Conservation (phyloP, 306 rosid genomes). For the Sicyos edulis region DNA sequence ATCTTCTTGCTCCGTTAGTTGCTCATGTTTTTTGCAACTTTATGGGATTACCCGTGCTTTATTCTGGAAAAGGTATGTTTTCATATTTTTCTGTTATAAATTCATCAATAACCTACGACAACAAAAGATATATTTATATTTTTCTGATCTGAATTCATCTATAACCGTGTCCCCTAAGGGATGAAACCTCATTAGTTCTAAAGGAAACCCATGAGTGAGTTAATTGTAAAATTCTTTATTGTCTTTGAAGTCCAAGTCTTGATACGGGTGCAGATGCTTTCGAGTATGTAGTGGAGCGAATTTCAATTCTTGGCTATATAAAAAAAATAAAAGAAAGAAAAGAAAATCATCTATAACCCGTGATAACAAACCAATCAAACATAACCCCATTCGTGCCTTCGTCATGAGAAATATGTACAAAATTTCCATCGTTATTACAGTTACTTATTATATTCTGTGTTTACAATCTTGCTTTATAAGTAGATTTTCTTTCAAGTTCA, state of each 20-base stretch:
- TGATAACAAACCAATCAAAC: neutral
- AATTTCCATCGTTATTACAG: neutral
- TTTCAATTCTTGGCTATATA: no score
- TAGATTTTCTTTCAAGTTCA: neutral
- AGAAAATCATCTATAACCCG: no score
- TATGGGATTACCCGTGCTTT: conserved; percentile 77
- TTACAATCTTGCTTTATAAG: neutral
- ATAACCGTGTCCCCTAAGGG: no score
- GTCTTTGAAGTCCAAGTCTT: no score
- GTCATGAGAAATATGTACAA: neutral
- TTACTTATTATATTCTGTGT: neutral
- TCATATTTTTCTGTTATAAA: conserved; percentile 9
- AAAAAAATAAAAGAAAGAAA: no score
- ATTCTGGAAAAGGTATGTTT: conserved; percentile 54
- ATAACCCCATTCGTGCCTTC: neutral
- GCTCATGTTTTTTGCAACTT: conserved; percentile 79
- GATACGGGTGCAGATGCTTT: no score
- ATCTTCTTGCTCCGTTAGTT: conserved; percentile 71
- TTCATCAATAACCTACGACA: neutral
- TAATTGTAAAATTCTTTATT: no score
- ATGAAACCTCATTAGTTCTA: no score
- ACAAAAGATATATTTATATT: conserved; percentile 27
- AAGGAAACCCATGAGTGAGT: no score
- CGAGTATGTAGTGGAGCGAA: no score
- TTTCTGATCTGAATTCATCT: neutral